Base-by-base conservation (phyloP, 2,329 filamentous ascomycete species). In the Apiospora aurea region DNA sequence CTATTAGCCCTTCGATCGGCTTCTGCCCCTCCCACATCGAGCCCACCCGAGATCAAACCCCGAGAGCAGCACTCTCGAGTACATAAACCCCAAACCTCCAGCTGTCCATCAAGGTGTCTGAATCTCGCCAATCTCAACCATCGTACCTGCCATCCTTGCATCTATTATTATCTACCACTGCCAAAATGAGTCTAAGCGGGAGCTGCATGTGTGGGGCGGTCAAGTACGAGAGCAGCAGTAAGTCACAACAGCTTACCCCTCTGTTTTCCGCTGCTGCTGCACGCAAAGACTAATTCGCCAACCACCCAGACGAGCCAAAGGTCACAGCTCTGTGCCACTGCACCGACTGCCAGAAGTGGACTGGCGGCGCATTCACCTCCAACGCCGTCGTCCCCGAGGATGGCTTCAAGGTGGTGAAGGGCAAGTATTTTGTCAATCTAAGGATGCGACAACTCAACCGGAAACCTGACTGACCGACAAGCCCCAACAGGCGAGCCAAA, bases 331-430 rank as follows among this genome's bases (percentile, higher is more conserved):
- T 69, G 24, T 69, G 67, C 67, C 67, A 69, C 47, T 69, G 67
- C n/a, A 11, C 16, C 21, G 67, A 69, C 18, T 69, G 67, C 43
- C 67, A 69, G 38, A 69, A 69, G 80, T 87, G 85, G 85, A 84
- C 86, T 11, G 87, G 87, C 51, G 81, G 85, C n/a, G 83, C 87
- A 18, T 89, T 84, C 77, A 88, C 87, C 44, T 85, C 87, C 76
- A 90, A 89, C 77, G 83, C 83, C 13, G 81, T 89, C 2, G 83
- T 89, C 2, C 82, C 86, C 4, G 82, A 85, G 21, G 77, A 77
- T 11, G 78, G 78, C 38, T 87, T 89, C 79, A 82, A 82, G 44
- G 80, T 89, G 34, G 87, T 83, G 68, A 85, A 87, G n/a, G n/a
- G n/a, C n/a, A n/a, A n/a, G n/a, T n/a, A n/a, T n/a, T n/a, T n/a